Conservation (phyloP, 1,284 basidiomycete species). For the Ustilago xerochloae region DNA sequence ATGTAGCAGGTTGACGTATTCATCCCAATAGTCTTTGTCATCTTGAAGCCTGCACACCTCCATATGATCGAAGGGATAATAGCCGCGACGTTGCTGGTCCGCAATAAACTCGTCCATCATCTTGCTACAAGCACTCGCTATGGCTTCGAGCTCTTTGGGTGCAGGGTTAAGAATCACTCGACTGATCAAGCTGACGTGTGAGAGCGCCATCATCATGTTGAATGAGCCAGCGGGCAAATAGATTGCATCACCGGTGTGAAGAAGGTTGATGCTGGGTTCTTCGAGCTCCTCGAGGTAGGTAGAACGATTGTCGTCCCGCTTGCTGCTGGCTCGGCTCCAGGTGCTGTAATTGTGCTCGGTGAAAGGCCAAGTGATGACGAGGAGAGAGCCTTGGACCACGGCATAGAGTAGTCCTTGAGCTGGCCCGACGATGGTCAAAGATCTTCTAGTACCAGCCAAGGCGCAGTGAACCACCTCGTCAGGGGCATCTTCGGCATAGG, state of each 20-base stretch:
- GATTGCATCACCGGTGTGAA: conserved; percentile 29
- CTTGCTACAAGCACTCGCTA: conserved; percentile 10
- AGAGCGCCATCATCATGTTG: conserved; percentile 22
- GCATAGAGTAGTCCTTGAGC: conserved; percentile 21
- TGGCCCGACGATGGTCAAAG: conserved; percentile 11
- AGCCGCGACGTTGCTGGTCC: conserved; percentile 10
- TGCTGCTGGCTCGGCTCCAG: conserved; percentile 13
- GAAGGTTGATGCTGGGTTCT: conserved; percentile 17
- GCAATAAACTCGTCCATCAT: conserved; percentile 25
- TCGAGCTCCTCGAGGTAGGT: conserved; percentile 22
- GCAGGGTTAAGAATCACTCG: conserved; percentile 24
- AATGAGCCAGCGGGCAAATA: conserved; percentile 21
- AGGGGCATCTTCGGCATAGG: background rate
- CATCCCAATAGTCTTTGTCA: conserved; percentile 6
- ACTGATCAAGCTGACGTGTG: conserved; percentile 28
- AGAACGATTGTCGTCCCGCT: background rate
- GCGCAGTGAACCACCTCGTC: conserved; percentile 18
- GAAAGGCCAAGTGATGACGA: conserved; percentile 29
- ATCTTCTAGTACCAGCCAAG: conserved; percentile 20
- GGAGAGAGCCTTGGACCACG: conserved; percentile 25
- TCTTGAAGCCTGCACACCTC: conserved; percentile 17
- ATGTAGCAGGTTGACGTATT: conserved; percentile 1
- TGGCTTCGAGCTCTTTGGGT: conserved; percentile 4
- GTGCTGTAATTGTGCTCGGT: conserved; percentile 19
- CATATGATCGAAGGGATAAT: conserved; percentile 27